These are phyloP conservation scores for Solanum chiquidenum DNA, from an alignment of 257 asterid genomes.

Conservation along the genomic window DNA sequence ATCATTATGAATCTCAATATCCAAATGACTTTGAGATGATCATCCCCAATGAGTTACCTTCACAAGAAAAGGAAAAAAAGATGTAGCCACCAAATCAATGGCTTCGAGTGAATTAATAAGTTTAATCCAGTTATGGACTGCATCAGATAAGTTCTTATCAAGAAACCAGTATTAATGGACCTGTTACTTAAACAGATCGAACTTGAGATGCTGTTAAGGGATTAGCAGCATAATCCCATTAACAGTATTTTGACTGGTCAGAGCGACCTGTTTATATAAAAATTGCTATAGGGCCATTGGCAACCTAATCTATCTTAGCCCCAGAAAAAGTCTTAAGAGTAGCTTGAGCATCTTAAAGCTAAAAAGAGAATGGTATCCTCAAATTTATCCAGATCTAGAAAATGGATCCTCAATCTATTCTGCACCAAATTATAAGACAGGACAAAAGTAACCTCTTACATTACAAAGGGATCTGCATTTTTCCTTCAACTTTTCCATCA, in stretches of 20 bases:
- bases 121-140: neutral
- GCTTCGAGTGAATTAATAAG: neutral
- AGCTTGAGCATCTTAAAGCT: neutral
- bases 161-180: neutral
- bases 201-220: neutral
- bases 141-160: neutral
- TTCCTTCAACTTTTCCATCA: slow-evolving; percentile 36
- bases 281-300: neutral
- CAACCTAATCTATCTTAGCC: neutral
- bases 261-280: neutral
- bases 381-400: neutral
- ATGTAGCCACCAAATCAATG: neutral
- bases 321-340: neutral
- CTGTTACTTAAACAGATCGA: neutral
- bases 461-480: slow-evolving; percentile 25
- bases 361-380: neutral
- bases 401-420: neutral
- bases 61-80: neutral
- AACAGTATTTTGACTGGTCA: neutral
- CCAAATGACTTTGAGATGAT: neutral
- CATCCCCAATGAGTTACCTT: neutral
- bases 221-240: neutral
- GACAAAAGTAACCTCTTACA: slow-evolving; percentile 29
- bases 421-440: neutral
- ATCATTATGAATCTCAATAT: neutral